These are phyloP conservation scores for Herpetospermum pedunculosum DNA, from an alignment of 306 rosid species.

Conservation along the genomic window DNA sequence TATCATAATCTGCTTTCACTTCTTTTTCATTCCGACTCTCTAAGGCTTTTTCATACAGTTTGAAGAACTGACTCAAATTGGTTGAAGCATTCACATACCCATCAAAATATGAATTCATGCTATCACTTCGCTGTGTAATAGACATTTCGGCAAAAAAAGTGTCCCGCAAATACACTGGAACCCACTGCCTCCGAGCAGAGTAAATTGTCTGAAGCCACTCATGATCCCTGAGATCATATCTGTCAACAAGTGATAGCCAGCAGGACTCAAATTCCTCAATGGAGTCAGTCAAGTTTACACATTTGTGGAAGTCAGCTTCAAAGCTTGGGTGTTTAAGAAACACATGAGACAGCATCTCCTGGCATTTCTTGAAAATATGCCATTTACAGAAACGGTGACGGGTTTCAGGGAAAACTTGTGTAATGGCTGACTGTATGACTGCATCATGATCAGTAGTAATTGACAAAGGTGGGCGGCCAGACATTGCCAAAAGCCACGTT, in stretches of 20 bases:
- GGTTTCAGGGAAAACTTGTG: constrained; percentile 72
- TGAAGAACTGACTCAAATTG: constrained; percentile 78
- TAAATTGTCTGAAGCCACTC: constrained; percentile 88
- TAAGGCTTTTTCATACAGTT: constrained; percentile 90
- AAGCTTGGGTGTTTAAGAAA: constrained; percentile 79
- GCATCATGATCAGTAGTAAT: constrained; percentile 91
- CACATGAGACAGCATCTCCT: constrained; percentile 85
- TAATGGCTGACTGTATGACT: constrained; percentile 62
- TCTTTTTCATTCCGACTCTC: constrained; percentile 99
- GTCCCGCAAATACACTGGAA: constrained; percentile 83
- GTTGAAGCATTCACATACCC: constrained; percentile 99
- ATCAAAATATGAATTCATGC: constrained; percentile 98
- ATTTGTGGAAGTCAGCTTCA: constrained; percentile 94
- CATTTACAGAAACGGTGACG: constrained; percentile 98
- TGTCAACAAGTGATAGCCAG: constrained; percentile 77
- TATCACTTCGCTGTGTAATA: constrained; percentile 90
- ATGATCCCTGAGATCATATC: constrained; percentile 78
- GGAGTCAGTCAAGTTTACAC: constrained; percentile 86
- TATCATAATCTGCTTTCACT: constrained; percentile 92
- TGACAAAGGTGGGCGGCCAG: constrained; percentile 72
- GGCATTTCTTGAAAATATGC: constrained; percentile 95
- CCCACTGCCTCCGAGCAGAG: constrained; percentile 84
- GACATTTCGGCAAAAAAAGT: constrained; percentile 99
- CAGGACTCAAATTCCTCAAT: constrained; percentile 90
- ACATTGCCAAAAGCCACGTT: constrained; percentile 93